Evolutionary conservation across 805 yeast species (phyloP), one percentile per base, ranked within the genome.

Genomic region (Candida dendrica): DNA sequence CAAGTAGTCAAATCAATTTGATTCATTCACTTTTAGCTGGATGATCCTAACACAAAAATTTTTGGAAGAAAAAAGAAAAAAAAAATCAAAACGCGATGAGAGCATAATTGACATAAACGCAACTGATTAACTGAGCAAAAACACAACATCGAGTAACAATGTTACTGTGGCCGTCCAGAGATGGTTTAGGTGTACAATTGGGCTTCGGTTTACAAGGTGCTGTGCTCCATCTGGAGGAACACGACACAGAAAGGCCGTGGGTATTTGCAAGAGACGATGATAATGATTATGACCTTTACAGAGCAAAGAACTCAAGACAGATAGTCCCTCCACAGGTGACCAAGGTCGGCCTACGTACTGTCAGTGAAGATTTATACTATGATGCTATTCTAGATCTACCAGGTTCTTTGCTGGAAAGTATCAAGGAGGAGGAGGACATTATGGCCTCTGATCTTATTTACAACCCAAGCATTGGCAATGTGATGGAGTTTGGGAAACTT

Each of bases 131-230:
- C 24, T 6, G 8, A 22, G 8, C 24, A 22, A 22, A 22, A 6
- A 22, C 24, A 22, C 6, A 6, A 22, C 24, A 22, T 6, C 24
- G 24, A 27, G n/a, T 11, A 27, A 27, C 13, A 27, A 27, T 27
- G 32, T 22, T 13, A 9, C 52, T 53, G 55, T 68, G 72, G 71
- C 74, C 75, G 39, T 61, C 63, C 15, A 70, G 62, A 42, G 47
- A 55, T 24, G 71, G 69, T 7, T 53, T 65, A 15, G 76, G 77
- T 2, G 59, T 58, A 3, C 73, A 69, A 53, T 55, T 72, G 33
- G 48, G 67, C 2, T 66, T 64, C 45, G 78, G 78, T 1, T 55
- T 64, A 0, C 56, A 56, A 10, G 76, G 77, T 0, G 46, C 62
- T 2, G 53, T 48, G n/a, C 38, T 58, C 0, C 47, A 47, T 31